Base-by-base conservation (phyloP, 2,329 filamentous ascomycete genomes). In the Sodiomyces alkalinus region DNA sequence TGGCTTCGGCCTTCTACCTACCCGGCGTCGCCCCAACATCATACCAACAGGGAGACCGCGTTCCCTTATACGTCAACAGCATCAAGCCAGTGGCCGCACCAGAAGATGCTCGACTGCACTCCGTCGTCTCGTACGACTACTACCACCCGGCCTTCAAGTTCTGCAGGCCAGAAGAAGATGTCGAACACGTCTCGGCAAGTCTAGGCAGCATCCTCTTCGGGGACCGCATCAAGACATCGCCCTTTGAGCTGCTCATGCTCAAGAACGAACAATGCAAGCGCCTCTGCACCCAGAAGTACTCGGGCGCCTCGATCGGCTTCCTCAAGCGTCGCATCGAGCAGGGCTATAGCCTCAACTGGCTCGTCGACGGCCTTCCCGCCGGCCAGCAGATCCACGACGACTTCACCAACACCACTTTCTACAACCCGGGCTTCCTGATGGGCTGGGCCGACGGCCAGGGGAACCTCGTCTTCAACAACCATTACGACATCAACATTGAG, bases 161-260 rank as follows among this genome's bases (percentile, higher is more conserved):
- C 61, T 98, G 90, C 55, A 59, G 68, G 41, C 90, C 87, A 2
- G 59, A 79, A 31, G 74, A 64, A 35, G 82, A 82, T 3, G 75
- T 85, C 7, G 54, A 86, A 49, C 69, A 80, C 58, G 73, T 92
- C 14, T 76, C 81, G 22, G 90, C 94, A 57, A 90, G 81, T 39
- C 55, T 98, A 38, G 90, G 90, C 15, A 94, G 87, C 62, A 98
- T 98, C 48, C 57, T 98, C 28, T 98, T 98, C 43, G 90, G 90
- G 41, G 90, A 98, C 56, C 74, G 90, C 32, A 98, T 98, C 58
- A 83, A 83, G 58, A 92, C 83, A n/a, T 96, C 87, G 19, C 82
- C 87, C 0, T 93, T 92, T 47, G 74, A 93, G 47, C 62, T 96
- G 35, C 69, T 73, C 40, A 94, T 98, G 86, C 73, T 58, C 31